Base-by-base conservation (phyloP, 228 moss, liverwort and hornwort species). In the Sphagnum magellanicum region DNA sequence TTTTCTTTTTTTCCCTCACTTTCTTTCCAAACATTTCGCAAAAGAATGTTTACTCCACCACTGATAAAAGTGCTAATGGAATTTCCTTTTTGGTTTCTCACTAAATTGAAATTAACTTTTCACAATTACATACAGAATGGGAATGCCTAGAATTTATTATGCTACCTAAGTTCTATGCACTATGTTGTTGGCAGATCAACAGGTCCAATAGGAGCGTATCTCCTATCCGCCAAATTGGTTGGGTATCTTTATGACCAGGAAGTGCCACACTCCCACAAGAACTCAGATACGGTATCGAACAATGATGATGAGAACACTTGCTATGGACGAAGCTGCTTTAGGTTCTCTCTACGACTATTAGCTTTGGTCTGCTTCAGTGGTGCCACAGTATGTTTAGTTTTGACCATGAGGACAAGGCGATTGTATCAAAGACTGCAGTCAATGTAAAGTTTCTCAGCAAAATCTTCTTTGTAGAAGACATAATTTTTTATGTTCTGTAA, bases 161-260 rank as follows among this genome's bases (percentile, higher is more conserved):
- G 32, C 32, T 32, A 32, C 32, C 32, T 32, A 32, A 32, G 32
- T 32, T 32, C 1, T 32, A 32, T 32, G 32, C 1, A 1, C 32
- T 0, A 32, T 32, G 32, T 32, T 32, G 32, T 32, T 32, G 16
- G 57, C 69, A 87, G 87, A 70, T 81, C 84, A 16, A 76, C 78
- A 50, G 81, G 79, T 51, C 81, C 84, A 4, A 5, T 87, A 50
- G 79, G 84, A 14, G 79, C 87, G 5, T 81, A 81, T 71, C 65
- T 84, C 47, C 79, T 84, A 17, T 87, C 79, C 50, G 87, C 84
- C 6, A 74, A 84, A 70, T 60, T 87, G 50, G 75, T 87, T 63
- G 87, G 87, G 0, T 77, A 46, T 14, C 5, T 81, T 51, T 87
- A 87, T 50, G 84, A 84, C 65, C 79, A 71, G 12, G 77, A 87